Percentiles rank a stretch among this genome's conserved stretches.
Evolutionary conservation across 2,329 filamentous ascomycete species (phyloP).

Genomic region (Clonostachys rhizophaga): DNA sequence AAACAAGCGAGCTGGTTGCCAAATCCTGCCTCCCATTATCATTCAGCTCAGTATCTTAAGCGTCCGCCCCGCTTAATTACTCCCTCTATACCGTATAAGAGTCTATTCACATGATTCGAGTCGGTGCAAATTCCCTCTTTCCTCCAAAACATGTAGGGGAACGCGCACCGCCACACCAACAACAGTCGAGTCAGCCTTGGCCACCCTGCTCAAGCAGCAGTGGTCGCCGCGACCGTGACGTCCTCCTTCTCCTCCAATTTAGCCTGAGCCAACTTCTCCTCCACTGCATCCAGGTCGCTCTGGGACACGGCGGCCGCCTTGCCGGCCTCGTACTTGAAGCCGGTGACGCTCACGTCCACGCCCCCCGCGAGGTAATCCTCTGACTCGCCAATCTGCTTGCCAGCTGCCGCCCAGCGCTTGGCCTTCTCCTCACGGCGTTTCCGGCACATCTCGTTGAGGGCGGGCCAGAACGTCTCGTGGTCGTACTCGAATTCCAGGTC

Average conservation of each 20-base stretch:
- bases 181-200: too few relatives aligned
- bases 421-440: slow-evolving; percentile 58
- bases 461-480: slow-evolving; percentile 85
- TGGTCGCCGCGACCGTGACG: slow-evolving; percentile 1
- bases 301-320: neutral
- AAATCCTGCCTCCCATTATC: neutral
- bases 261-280: slow-evolving; percentile 17
- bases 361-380: slow-evolving; percentile 80
- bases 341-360: slow-evolving; percentile 24
- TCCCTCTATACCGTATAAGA: neutral
- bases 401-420: slow-evolving; percentile 73
- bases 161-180: too few relatives aligned
- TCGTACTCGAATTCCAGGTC: slow-evolving; percentile 88
- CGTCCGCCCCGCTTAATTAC: neutral
- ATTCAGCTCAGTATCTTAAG: neutral
- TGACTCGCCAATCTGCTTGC: slow-evolving; percentile 77
- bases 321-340: slow-evolving; percentile 17
- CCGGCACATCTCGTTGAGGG: slow-evolving; percentile 66
- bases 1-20: too few relatives aligned
- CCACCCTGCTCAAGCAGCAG: too few relatives aligned
- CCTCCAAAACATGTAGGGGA: neutral
- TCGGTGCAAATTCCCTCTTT: neutral
- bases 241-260: slow-evolving; percentile 10
- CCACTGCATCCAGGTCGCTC: neutral
- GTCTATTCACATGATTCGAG: too few relatives aligned